phyloP scores from a whole-genome alignment of 2,329 filamentous ascomycete species.

The Xylariaceae sp. region DNA sequence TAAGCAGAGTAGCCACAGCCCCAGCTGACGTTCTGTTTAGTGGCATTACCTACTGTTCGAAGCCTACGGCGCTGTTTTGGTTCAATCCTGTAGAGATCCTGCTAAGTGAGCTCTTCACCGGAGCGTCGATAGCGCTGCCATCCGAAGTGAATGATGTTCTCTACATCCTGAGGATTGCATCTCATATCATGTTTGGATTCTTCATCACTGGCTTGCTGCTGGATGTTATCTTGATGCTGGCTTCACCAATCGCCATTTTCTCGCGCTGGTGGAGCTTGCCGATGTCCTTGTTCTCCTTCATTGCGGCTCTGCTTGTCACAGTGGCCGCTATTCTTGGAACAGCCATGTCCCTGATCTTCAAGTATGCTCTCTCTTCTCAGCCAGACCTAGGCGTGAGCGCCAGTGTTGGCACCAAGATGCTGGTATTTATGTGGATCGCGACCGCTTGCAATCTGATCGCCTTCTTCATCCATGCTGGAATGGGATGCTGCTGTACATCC shows the following conservation, averaged over 20 bases:
- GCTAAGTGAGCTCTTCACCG: constrained; percentile 71
- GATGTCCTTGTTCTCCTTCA: constrained; percentile 62
- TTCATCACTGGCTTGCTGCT: constrained; percentile 71
- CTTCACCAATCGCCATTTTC: constrained; percentile 52
- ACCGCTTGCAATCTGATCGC: constrained; percentile 62
- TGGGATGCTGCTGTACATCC: constrained; percentile 72
- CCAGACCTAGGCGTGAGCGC: constrained; percentile 73
- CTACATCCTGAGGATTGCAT: constrained; percentile 67
- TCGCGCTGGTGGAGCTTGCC: constrained; percentile 61
- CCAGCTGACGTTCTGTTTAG: constrained; percentile 45
- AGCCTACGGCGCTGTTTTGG: constrained; percentile 70
- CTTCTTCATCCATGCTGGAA: constrained; percentile 67
- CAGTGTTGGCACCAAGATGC: constrained; percentile 67
- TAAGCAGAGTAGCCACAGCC: background rate
- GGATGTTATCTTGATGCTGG: constrained; percentile 67
- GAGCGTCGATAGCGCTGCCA: constrained; percentile 79
- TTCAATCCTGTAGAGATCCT: constrained; percentile 87
- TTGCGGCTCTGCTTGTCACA: constrained; percentile 63
- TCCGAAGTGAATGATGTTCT: constrained; percentile 69
- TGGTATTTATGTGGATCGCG: constrained; percentile 87
- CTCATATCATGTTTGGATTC: constrained; percentile 83
- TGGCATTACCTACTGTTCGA: constrained; percentile 73
- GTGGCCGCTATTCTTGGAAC: constrained; percentile 73
- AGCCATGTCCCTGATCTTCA: constrained; percentile 78
- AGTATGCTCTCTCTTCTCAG: constrained; percentile 67